phyloP scores from a whole-genome alignment of 352 stramenopile genomes.

The Pythium volutum region DNA sequence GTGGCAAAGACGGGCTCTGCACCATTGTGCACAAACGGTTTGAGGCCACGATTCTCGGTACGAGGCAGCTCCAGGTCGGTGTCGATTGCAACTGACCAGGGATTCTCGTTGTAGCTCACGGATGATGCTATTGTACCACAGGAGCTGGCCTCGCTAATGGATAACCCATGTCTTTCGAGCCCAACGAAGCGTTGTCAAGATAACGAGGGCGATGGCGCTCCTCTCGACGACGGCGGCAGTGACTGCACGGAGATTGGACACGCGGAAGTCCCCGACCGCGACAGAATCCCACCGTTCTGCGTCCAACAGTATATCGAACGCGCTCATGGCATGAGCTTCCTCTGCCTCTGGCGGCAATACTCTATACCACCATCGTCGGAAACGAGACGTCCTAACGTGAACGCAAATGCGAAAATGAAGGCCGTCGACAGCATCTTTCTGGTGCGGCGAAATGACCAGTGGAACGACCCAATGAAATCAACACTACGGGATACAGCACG shows the following conservation, averaged over 20 bases:
- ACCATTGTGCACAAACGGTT: slow-evolving; percentile 40
- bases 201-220: not conserved
- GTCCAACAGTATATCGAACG: slow-evolving; percentile 37
- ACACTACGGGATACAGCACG: not conserved
- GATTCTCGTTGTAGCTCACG: not conserved
- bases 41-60: slow-evolving; percentile 14
- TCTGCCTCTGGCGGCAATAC: slow-evolving; percentile 37
- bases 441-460: not conserved
- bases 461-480: not conserved
- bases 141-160: slow-evolving; percentile 41
- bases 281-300: slow-evolving; percentile 28
- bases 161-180: slow-evolving; percentile 22
- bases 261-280: not conserved
- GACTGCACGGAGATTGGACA: not conserved
- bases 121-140: slow-evolving; percentile 8
- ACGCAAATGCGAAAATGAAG: not conserved
- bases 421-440: slow-evolving; percentile 11
- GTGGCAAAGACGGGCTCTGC: not conserved
- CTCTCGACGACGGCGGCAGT: not conserved
- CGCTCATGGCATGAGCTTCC: slow-evolving; percentile 32
- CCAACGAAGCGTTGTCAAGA: not conserved
- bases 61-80: slow-evolving; percentile 40
- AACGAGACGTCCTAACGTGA: not conserved
- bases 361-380: not conserved
- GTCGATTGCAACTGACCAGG: not conserved